phyloP scores from a whole-genome alignment of 352 stramenopile genomes.

The Phytophthora multivora region DNA sequence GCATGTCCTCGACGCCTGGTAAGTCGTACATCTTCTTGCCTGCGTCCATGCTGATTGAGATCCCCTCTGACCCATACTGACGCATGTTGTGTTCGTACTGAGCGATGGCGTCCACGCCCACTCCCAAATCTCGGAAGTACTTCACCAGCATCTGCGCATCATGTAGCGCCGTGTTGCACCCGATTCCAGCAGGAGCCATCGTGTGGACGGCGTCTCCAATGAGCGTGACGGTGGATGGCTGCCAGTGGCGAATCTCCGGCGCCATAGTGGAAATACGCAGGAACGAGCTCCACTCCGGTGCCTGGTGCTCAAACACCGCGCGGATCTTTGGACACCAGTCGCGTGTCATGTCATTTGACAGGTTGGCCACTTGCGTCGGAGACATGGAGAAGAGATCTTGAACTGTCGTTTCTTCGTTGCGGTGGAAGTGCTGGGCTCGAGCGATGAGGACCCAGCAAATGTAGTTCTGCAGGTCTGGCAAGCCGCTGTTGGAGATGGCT shows the following conservation, averaged over 20 bases:
- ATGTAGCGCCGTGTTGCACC: slow-evolving; percentile 58
- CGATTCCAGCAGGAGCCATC: slow-evolving; percentile 61
- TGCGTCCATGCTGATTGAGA: slow-evolving; percentile 46
- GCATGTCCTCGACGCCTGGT: slow-evolving; percentile 51
- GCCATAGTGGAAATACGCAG: slow-evolving; percentile 68
- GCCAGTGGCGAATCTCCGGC: slow-evolving; percentile 50
- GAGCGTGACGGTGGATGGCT: slow-evolving; percentile 52
- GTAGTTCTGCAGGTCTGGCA: slow-evolving; percentile 49
- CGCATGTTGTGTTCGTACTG: slow-evolving; percentile 64
- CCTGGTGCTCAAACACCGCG: slow-evolving; percentile 46
- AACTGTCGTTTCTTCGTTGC: slow-evolving; percentile 32
- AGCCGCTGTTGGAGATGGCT: slow-evolving; percentile 10
- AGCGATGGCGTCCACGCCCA: slow-evolving; percentile 51
- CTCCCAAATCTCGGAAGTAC: slow-evolving; percentile 47
- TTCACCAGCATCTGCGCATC: slow-evolving; percentile 58
- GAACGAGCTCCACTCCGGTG: slow-evolving; percentile 59
- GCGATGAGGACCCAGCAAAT: slow-evolving; percentile 68
- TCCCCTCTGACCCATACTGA: slow-evolving; percentile 43
- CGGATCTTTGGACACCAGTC: slow-evolving; percentile 55
- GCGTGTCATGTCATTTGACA: slow-evolving; percentile 56
- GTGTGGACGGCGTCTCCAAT: slow-evolving; percentile 69
- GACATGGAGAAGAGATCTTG: slow-evolving; percentile 58
- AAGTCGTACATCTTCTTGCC: slow-evolving; percentile 57
- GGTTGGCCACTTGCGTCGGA: slow-evolving; percentile 44
- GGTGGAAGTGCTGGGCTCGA: slow-evolving; percentile 47